Conservation (phyloP, 768 basidiomycete species). For the Tylopilus plumbeoviolaceoides region DNA sequence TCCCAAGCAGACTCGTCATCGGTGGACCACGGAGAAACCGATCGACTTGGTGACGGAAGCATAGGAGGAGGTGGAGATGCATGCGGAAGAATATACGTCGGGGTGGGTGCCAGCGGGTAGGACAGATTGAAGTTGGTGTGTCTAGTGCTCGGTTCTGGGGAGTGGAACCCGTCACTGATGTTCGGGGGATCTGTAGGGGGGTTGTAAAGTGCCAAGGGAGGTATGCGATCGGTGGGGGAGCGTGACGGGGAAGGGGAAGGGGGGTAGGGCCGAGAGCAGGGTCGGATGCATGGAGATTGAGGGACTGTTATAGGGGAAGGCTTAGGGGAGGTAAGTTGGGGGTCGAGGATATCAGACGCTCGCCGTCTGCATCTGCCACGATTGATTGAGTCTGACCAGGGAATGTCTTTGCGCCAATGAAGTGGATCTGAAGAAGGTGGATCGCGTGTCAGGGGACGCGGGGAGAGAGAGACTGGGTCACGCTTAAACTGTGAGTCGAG, state of each 20-base stretch:
- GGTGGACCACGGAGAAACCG: conserved; percentile 63
- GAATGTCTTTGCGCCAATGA: conserved; percentile 56
- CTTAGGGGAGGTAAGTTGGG: conserved; percentile 28
- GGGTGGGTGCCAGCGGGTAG: conserved; percentile 39
- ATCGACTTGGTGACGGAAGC: conserved; percentile 16
- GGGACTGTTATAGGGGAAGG: conserved; percentile 25
- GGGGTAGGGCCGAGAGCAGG: conserved; percentile 46
- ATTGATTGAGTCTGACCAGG: conserved; percentile 36
- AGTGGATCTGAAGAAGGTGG: conserved; percentile 42
- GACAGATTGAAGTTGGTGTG: conserved; percentile 5
- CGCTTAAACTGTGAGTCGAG: conserved; percentile 18
- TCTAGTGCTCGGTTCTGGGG: background rate
- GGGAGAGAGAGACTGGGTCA: conserved; percentile 21
- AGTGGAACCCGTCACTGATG: background rate
- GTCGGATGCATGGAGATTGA: conserved; percentile 39
- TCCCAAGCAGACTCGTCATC: conserved; percentile 80
- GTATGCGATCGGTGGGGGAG: conserved; percentile 37
- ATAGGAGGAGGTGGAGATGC: conserved; percentile 17
- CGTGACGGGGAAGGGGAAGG: conserved; percentile 49
- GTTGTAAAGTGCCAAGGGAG: conserved; percentile 27
- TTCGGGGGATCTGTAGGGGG: conserved; percentile 6
- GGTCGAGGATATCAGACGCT: conserved; percentile 37
- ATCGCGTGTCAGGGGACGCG: conserved; percentile 41
- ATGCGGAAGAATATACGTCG: conserved; percentile 31
- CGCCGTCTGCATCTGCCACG: conserved; percentile 66